Base-by-base conservation (phyloP, 306 rosid species). In the Medicago arabica region DNA sequence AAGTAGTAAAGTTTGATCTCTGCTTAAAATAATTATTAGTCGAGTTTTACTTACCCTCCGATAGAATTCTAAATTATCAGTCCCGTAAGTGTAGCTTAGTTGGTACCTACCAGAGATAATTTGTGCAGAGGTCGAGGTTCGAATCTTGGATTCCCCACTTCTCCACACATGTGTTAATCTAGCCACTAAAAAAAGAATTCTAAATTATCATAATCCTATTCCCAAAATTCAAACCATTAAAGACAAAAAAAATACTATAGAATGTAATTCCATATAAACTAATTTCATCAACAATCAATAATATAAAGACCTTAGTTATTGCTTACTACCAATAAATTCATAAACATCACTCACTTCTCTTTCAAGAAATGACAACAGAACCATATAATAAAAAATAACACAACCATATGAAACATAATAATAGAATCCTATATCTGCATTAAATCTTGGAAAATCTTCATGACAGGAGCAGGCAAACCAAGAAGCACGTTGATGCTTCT, bases 381-480 rank as follows among this genome's bases (percentile, higher is more conserved):
- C 31, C 50, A 74, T 67, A 47, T 49, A 23, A 43, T 34, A 74
- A 74, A 66, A 71, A 71, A 81, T 34, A 72, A 51, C 71, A 76
- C 25, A 69, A 79, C 36, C 57, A 79, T 23, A 58, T 46, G 2
- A 23, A 58, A 18, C 34, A 58, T 58, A 58, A 51, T 15, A 53
- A 44, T n/a, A 38, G 38, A 49, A 57, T 28, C 3, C 81, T 75
- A 89, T 10, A 84, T 86, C 81, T 85, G 80, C 97, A 90, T 81
- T 76, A 83, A 78, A 15, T 90, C 88, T 76, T 88, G 88, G 83
- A 92, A 95, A 77, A 78, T 78, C 84, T 88, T 81, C 99, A 95
- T 92, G 81, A 95, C 96, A 75, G 97, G 78, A 76, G 83, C 85
- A 14, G 99, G 99, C 81, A 95, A 83, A 53, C 99, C 97, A 74